Percentiles rank a stretch among this genome's conserved stretches.
phyloP scores from a whole-genome alignment of 2,329 filamentous ascomycete genomes.

The Apiospora kogelbergensis region DNA sequence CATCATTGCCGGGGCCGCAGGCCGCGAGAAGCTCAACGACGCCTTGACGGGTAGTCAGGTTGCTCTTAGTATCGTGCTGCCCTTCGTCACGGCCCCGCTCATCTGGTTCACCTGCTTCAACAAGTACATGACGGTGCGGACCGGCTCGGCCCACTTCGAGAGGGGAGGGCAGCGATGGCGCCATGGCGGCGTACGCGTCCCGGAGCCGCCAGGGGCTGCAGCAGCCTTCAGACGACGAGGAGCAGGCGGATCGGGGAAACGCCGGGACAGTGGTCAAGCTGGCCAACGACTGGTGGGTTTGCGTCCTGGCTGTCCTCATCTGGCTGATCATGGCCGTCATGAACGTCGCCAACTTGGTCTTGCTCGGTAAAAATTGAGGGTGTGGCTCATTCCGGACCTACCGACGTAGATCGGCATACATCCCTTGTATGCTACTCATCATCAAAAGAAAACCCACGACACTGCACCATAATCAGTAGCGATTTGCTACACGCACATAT shows the following conservation, averaged over 20 bases:
- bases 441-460: background rate
- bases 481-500: background rate
- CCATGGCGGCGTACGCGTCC: conserved; percentile 8
- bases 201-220: background rate
- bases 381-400: background rate
- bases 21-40: conserved; percentile 65
- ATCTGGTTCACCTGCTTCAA: conserved; percentile 82
- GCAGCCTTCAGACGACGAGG: conserved; percentile 18
- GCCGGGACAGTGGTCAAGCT: conserved; percentile 52
- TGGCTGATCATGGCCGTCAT: conserved; percentile 74
- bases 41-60: conserved; percentile 79
- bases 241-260: conserved; percentile 11
- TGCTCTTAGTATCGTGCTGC: conserved; percentile 73
- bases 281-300: conserved; percentile 69
- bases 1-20: conserved; percentile 78
- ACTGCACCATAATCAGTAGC: background rate
- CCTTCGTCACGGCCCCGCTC: conserved; percentile 79
- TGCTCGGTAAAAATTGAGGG: conserved; percentile 19
- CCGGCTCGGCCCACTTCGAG: conserved; percentile 39
- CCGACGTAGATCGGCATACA: background rate
- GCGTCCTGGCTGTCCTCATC: conserved; percentile 55
- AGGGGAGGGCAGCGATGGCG: conserved; percentile 26
- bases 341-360: conserved; percentile 56
- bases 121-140: conserved; percentile 74
- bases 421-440: background rate